Base-by-base conservation (phyloP, 495 filamentous ascomycete genomes). In the Penicillium desertorum region DNA sequence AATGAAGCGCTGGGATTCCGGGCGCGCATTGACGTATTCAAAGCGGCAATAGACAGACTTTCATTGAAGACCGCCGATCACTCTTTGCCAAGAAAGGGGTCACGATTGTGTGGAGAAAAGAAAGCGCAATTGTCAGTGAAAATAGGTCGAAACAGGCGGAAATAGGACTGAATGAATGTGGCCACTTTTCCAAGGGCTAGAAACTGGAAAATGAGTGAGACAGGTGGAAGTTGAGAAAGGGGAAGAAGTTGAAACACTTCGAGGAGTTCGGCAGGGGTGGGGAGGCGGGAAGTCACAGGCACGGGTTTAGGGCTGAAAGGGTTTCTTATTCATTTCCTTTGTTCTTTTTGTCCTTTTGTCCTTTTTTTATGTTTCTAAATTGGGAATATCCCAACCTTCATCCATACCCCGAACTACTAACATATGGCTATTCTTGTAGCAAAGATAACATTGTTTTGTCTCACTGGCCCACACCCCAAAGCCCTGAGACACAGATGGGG, bases 101-200 rank as follows among this genome's bases (percentile, higher is more conserved):
- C 59, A 55, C 37, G 51, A 63, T 56, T 63, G 58, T 50, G 52
- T 61, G 57, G 62, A 59, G 59, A 66, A 66, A 66, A 42, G 65
- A 68, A 68, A 64, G 62, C 48, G 49, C 37, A 12, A 55, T 37
- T 37, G 11, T 12, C n/a, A 57, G 47, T 59, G 27, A 10, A 29
- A 29, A 29, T 29, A 29, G 27, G 27, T 29, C 7, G 27, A 9
- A 29, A 29, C 29, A 30, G 11, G 10, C 46, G 45, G 34, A 47
- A 46, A 48, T 61, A 57, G 51, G 60, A 60, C 42, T 42, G 61
- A 57, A 56, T 54, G 65, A 51, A 19, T 36, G 36, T 36, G 32
- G 56, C 46, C 32, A 51, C 47, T 29, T 27, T n/a, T 10, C 30
- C 7, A 29, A 34, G 10, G 4, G 30, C 11, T 4, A 4, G 11